Evolutionary conservation across 2,329 filamentous ascomycete genomes (phyloP), one percentile per base, ranked within the genome.

Genomic region (Colletotrichum tamarilloi): DNA sequence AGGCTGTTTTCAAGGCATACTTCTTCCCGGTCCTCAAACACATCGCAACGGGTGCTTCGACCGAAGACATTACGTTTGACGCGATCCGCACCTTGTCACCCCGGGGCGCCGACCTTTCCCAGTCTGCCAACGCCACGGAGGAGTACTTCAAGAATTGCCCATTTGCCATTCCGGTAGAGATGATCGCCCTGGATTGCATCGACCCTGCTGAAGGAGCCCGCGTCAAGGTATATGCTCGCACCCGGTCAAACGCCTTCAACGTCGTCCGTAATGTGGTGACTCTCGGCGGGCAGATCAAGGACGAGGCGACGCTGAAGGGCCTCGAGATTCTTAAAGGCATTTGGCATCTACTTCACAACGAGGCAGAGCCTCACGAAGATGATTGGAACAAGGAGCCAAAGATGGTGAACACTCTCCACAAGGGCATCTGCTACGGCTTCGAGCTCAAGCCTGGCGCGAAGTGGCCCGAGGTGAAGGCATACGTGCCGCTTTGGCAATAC

Each of bases 121-220:
- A 74, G 0, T 76, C 76, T 5, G 65, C 77, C 5, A 55, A 76
- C 19, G 70, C 63, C n/a, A 76, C 77, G 7, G 77, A 78, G 52
- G 53, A 49, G 1, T 78, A 76, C 19, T 72, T 76, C 53, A 71
- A 56, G 12, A 73, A 76, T 7, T 75, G 75, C 0, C 74, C 76
- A 4, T 72, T 77, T 3, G 58, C 77, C 1, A 75, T 79, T 1
- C 73, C 77, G 9, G 75, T 79, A 7, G 77, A 76, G 56, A 76
- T 79, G 38, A 77, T 79, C 5, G 76, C 77, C n/a, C 75, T 79
- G 22, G 78, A 79, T 62, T 78, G 78, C 46, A 55, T 78, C n/a
- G 74, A 69, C 30, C 78, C 78, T 4, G 74, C 77, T 19, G 73
- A 74, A 28, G 78, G 77, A 1, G 78, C 78, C 11, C 66, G 78